Base-by-base conservation (phyloP, 176 grass and related monocot species). In the Otatea glauca region DNA sequence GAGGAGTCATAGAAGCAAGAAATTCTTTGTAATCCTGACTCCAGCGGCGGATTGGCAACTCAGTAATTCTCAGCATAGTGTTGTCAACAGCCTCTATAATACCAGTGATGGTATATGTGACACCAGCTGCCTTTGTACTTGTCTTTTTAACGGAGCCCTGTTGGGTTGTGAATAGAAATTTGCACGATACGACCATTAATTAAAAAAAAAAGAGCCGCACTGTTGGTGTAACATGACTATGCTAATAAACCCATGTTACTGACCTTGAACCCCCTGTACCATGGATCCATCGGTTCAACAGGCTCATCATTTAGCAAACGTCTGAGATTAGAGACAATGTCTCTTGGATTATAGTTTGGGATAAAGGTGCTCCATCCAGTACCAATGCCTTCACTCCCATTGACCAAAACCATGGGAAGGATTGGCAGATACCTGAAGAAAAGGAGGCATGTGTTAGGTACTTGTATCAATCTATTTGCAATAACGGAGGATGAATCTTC, bases 311-410 rank as follows among this genome's bases (percentile, higher is more conserved):
- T 92, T 62, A 98, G 77, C 73, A 98, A 58, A 25, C 93, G 71
- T 67, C 85, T 90, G 1, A 98, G 71, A 60, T 95, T 98, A 37
- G 86, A 82, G 63, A 93, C 80, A 73, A 98, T 87, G 51, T 98
- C 93, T 41, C 83, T 90, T 76, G 96, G 96, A 63, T 98, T 95
- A 42, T 98, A 98, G 47, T 95, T 98, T 75, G 96, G 96, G 62
- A 98, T 78, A 51, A 41, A 89, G 1, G 91, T 87, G 74, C 96
- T 98, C 96, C 96, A 98, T 77, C 93, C 96, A 32, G 89, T 98
- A 23, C 96, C 96, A 85, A 93, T 98, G 63, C 91, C 96, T 86
- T 98, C 96, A 85, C 91, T 98, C 83, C 96, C 96, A 67, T 98
- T 98, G 61, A 95, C 80, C 70, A 98, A 82, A 68, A 98, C 93